phyloP scores from a whole-genome alignment of 805 yeast species.

The Candida tammaniensis region DNA sequence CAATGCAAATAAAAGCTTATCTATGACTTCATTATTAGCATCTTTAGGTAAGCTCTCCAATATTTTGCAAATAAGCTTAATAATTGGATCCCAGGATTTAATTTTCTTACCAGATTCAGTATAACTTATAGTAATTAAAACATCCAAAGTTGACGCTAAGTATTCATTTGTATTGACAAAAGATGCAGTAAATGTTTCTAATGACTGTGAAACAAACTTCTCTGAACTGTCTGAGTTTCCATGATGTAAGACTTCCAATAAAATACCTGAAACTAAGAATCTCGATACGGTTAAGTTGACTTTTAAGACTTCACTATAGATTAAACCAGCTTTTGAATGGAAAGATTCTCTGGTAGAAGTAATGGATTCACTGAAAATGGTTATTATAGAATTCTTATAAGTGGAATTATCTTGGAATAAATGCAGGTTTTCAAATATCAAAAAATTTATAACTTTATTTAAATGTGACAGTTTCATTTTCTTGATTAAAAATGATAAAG shows the following conservation, averaged over 20 bases:
- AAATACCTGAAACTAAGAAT: constrained; percentile 54
- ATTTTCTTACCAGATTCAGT: constrained; percentile 72
- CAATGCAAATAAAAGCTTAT: constrained; percentile 36
- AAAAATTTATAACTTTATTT: constrained; percentile 40
- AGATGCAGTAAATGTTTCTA: too few relatives aligned
- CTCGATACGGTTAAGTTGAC: constrained; percentile 21
- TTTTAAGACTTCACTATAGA: constrained; percentile 46
- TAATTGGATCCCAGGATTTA: constrained; percentile 45
- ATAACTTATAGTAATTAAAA: constrained; percentile 48
- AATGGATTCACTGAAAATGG: constrained; percentile 69
- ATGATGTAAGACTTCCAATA: constrained; percentile 52
- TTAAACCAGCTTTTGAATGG: constrained; percentile 65
- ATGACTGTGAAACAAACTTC: constrained; percentile 8
- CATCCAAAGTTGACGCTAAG: constrained; percentile 23
- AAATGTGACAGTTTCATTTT: constrained; percentile 56
- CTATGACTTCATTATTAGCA: constrained; percentile 3
- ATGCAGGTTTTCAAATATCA: constrained; percentile 33
- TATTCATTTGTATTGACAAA: constrained; percentile 2
- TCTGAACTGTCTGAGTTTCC: constrained; percentile 31
- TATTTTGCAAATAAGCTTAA: constrained; percentile 16
- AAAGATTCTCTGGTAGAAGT: constrained; percentile 67
- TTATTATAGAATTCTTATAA: constrained; percentile 57
- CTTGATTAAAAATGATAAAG: constrained; percentile 77
- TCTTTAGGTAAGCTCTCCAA: constrained; percentile 1
- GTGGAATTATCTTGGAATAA: constrained; percentile 37